Evolutionary conservation across 2,329 filamentous ascomycete species (phyloP), one percentile per base, ranked within the genome.

Genomic region (Stagonosporopsis chrysanthemi): DNA sequence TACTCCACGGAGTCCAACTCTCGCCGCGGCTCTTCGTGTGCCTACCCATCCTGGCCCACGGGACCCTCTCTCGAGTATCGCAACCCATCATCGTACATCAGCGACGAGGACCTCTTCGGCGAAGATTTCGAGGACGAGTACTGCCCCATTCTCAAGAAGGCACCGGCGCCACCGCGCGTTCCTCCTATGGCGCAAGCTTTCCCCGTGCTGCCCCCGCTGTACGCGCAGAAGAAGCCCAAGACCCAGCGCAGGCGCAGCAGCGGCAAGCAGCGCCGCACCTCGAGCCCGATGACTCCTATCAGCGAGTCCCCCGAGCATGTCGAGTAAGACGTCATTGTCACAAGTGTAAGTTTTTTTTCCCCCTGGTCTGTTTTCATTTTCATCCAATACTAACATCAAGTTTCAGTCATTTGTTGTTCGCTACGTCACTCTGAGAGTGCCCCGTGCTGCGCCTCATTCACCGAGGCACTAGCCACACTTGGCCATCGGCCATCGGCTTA

Each of bases 211-310:
- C 74, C 74, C 33, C 75, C 75, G 31, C 73, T 77, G 39, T 77
- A 76, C 69, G 76, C 73, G 38, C 63, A 61, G 36, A 75, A 72
- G 73, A 80, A 75, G 73, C 71, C 67, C 50, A 76, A 77, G 72
- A 74, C 71, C 54, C 68, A 77, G 64, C 72, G 73, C 41, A 72
- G 75, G 61, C 70, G 75, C 65, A 73, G 74, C 67, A 78, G 75
- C 55, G 73, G 70, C 41, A 79, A 78, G 71, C 69, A 71, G 55
- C 69, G 74, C 39, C 71, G 75, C 50, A 63, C 73, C 2, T 76
- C 75, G 40, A 78, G 77, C 69, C 75, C 77, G 12, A 78, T 79
- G 76, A 74, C 72, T 52, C 75, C 76, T 52, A 78, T 79, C 56
- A 67, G 74, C 11, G 77, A 79, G 69, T 75, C 73, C 7, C 73